phyloP scores from a whole-genome alignment of 73 alveolate species.

The Paramecium octaurelia region DNA sequence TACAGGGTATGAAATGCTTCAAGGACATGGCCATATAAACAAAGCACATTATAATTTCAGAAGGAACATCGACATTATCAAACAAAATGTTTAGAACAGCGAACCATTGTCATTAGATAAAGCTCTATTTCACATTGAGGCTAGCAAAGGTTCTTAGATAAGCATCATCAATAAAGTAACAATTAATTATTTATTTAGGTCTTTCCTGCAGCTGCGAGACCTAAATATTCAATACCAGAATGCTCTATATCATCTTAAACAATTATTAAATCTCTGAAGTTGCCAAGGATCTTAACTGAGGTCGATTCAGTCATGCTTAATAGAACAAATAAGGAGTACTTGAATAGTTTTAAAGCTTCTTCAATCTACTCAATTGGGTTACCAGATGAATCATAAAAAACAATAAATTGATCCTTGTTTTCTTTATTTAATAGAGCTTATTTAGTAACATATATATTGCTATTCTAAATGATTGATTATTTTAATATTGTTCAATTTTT shows the following conservation, averaged over 20 bases:
- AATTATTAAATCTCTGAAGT: background rate
- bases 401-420: background rate
- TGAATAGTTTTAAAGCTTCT: background rate
- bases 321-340: background rate
- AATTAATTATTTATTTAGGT: background rate
- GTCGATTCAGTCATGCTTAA: conserved; percentile 29
- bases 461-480: too few relatives aligned
- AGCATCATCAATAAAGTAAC: conserved; percentile 27
- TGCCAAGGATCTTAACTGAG: conserved; percentile 18
- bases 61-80: background rate
- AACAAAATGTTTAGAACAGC: background rate
- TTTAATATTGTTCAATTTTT: too few relatives aligned
- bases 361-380: background rate
- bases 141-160: conserved; percentile 31
- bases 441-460: background rate
- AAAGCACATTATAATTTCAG: conserved; percentile 28
- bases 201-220: conserved; percentile 38
- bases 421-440: background rate
- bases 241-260: background rate
- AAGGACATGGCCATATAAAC: conserved; percentile 27
- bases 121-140: conserved; percentile 36
- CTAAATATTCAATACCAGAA: conserved; percentile 34
- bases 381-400: background rate
- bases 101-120: conserved; percentile 18
- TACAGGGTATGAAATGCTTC: background rate